Percentiles rank a stretch among this genome's conserved stretches.
phyloP scores from a whole-genome alignment of 495 filamentous ascomycete species.

The Durotheca rogersii region DNA sequence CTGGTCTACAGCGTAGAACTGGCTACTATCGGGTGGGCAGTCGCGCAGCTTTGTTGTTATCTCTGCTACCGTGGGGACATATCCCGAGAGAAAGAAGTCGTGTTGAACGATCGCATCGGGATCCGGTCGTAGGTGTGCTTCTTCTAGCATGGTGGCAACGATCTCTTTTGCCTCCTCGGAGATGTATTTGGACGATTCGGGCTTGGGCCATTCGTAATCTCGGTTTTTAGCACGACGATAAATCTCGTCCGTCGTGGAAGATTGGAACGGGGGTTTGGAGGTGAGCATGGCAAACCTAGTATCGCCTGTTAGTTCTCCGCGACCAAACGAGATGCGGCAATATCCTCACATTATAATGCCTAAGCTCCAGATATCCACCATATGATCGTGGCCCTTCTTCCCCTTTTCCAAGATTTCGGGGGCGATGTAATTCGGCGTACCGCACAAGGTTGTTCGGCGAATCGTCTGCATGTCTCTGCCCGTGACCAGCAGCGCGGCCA shows the following conservation, averaged over 20 bases:
- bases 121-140: slow-evolving; percentile 71
- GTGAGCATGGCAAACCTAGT: slow-evolving; percentile 81
- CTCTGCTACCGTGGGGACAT: slow-evolving; percentile 53
- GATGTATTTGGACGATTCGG: slow-evolving; percentile 51
- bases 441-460: slow-evolving; percentile 87
- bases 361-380: slow-evolving; percentile 94
- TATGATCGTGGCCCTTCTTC: slow-evolving; percentile 83
- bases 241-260: slow-evolving; percentile 80
- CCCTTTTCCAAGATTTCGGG: slow-evolving; percentile 89
- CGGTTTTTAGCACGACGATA: slow-evolving; percentile 72
- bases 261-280: slow-evolving; percentile 87
- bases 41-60: slow-evolving; percentile 54
- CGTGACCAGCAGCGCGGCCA: slow-evolving; percentile 88
- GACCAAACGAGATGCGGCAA: not conserved
- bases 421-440: slow-evolving; percentile 97
- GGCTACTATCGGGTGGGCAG: slow-evolving; percentile 43
- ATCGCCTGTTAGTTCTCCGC: slow-evolving; percentile 22
- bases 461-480: slow-evolving; percentile 75
- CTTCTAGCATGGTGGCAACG: slow-evolving; percentile 71
- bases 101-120: slow-evolving; percentile 82
- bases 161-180: slow-evolving; percentile 70
- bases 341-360: slow-evolving; percentile 84
- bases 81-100: slow-evolving; percentile 70
- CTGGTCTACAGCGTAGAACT: slow-evolving; percentile 42
- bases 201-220: slow-evolving; percentile 74